Base-by-base conservation (phyloP, 2,329 filamentous ascomycete species). In the Neurospora crassa region DNA sequence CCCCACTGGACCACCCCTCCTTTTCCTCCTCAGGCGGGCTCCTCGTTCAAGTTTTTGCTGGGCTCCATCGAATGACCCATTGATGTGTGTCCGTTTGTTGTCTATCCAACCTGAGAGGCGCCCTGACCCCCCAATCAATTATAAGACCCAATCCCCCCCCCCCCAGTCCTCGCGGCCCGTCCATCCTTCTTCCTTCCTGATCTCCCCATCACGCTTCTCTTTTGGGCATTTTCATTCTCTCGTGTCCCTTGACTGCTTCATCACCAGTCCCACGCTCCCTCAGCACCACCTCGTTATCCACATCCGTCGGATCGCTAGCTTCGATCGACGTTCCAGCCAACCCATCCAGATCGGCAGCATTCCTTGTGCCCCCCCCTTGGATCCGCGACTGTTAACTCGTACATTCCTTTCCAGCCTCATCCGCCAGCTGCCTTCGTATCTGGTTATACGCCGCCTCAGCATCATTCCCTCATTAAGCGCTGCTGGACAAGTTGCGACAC, bases 311-410 rank as follows among this genome's bases (percentile, higher is more conserved):
- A 72, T 72, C 71, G 74, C 74, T 70, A 77, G 73, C 71, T 71
- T 75, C 74, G 72, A 74, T 69, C 73, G 68, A 75, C 71, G 53
- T 63, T 74, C 72, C 59, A 70, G 72, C 69, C 72, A 67, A 68
- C 70, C 16, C 71, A 69, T 70, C 63, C 74, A 76, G 76, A 73
- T 70, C 77, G 77, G 77, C 79, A 81, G 80, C 79, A 82, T 78
- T 79, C 79, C 74, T 80, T 81, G 77, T 79, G 83, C 80, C 82
- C 86, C 80, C 82, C 86, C 84, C 86, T 86, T 85, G 84, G 69
- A 53, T 73, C 71, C 43, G 40, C 59, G 69, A 75, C 72, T 70
- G 73, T 71, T 74, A 69, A 71, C 68, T 70, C 67, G 47, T 67
- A n/a, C 72, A 71, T 71, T 75, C 73, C 72, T 75, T 77, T 71